A percentile compares a stretch with the other conserved stretches of the same genome.
Evolutionary conservation across 2,329 filamentous ascomycete species (phyloP).

Genomic region (Aureobasidium sp.): DNA sequence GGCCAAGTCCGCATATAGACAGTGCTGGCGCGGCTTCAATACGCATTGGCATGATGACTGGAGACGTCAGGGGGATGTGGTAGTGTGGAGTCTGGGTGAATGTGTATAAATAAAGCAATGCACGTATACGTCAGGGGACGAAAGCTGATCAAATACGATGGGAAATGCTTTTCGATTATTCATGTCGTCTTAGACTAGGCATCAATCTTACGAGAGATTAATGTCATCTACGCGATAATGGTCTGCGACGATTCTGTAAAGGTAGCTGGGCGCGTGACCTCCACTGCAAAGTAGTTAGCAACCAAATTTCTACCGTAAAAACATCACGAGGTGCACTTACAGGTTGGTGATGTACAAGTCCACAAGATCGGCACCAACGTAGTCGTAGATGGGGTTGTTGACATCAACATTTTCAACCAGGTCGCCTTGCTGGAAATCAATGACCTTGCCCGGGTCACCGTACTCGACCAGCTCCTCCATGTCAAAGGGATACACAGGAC

Average conservation of each 20-base stretch:
- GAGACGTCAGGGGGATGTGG: conserved; percentile 53
- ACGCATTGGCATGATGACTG: conserved; percentile 57
- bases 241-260: conserved; percentile 67
- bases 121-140: not conserved
- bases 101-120: not conserved
- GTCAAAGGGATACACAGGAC: conserved; percentile 79
- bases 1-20: conserved; percentile 42
- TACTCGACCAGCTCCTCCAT: conserved; percentile 78
- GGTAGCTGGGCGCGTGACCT: conserved; percentile 61
- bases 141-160: not conserved
- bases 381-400: conserved; percentile 73
- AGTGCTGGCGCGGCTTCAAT: conserved; percentile 56
- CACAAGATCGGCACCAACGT: conserved; percentile 67
- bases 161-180: not conserved
- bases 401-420: conserved; percentile 73
- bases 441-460: conserved; percentile 69
- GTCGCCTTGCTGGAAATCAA: conserved; percentile 70
- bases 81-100: conserved; percentile 45
- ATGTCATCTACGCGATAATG: conserved; percentile 70
- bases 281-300: conserved; percentile 39
- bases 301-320: not conserved
- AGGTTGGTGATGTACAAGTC: conserved; percentile 82
- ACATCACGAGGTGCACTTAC: conserved; percentile 40
- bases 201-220: conserved; percentile 34
- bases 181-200: not conserved